Base-by-base conservation (phyloP, 176 grass and related monocot genomes). In the Sorghum bicolor region DNA sequence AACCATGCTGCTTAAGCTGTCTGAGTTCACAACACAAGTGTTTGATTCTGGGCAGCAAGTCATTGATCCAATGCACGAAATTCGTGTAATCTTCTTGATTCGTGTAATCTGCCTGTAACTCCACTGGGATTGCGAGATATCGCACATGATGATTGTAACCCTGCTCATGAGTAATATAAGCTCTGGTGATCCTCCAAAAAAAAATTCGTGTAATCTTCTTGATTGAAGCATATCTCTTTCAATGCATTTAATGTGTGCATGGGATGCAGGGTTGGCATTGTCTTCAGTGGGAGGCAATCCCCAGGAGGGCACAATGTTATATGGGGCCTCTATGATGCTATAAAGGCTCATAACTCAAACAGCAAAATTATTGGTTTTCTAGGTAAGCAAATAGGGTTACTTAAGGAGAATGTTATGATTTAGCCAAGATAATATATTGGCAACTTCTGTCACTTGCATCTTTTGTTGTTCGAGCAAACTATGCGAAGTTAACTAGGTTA, bases 291-390 rank as follows among this genome's bases (percentile, higher is more conserved):
- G 37, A 96, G 96, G 68, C 96, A 99, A 68, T 99, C 96, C 37
- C 96, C 96, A 25, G 96, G 96, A 82, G 96, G 96, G 22, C 96
- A 99, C 78, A 99, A 99, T 87, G 91, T 99, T 15, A 67, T 99
- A 69, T 99, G 96, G 96, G 96, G 96, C 30, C 89, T 99, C 67
- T 65, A 89, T 79, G 86, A 94, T 19, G 93, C 93, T 78, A 89
- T 96, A 76, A 99, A 96, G 82, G 83, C 91, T 78, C 96, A 99
- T 87, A 99, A 99, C 48, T 55, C 11, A 4, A 94, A 89, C 39
- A 96, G 96, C 79, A 90, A 86, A 79, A 82, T 99, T 88, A 85
- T 96, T 83, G 96, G 96, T 57, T 99, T 99, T 90, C 83, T 96
- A 33, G 96, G 96, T 99, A 86, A 75, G 88, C 76, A n/a, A 38